A percentile compares a stretch with the other conserved stretches of the same genome.
Evolutionary conservation across 2,329 filamentous ascomycete genomes (phyloP).

Genomic region (Diaporthe capsici): DNA sequence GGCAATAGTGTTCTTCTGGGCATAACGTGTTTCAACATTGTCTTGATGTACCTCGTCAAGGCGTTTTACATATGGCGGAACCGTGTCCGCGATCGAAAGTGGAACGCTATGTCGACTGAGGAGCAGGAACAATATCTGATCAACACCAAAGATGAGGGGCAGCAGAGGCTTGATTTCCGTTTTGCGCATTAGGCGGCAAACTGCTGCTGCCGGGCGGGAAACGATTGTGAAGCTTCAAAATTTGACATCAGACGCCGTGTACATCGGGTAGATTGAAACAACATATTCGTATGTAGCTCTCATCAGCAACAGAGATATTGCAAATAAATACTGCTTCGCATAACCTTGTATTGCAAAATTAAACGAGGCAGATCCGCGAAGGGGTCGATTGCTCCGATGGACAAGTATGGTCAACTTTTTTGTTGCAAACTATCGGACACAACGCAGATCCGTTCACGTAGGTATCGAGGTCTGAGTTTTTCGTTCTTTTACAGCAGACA

Average conservation of each 20-base stretch:
- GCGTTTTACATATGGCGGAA: slow-evolving; percentile 64
- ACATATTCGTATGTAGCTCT: too few relatives aligned
- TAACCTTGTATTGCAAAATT: neutral
- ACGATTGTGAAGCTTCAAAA: neutral
- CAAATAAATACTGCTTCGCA: neutral
- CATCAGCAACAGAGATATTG: neutral
- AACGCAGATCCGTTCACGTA: neutral
- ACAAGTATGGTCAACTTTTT: neutral
- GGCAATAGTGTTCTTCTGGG: slow-evolving; percentile 65
- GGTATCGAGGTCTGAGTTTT: neutral
- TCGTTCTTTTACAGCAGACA: too few relatives aligned
- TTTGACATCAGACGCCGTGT: too few relatives aligned
- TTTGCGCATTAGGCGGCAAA: slow-evolving; percentile 57
- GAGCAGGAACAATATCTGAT: slow-evolving; percentile 63
- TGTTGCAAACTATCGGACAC: neutral
- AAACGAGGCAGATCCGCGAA: too few relatives aligned
- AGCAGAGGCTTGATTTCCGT: slow-evolving; percentile 68
- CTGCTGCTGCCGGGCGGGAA: neutral
- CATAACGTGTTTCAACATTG: slow-evolving; percentile 62
- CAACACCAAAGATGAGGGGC: slow-evolving; percentile 66
- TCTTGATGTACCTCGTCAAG: slow-evolving; percentile 61
- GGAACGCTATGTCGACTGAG: slow-evolving; percentile 59
- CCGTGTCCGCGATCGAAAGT: slow-evolving; percentile 57
- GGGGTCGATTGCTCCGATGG: neutral
- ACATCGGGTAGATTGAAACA: too few relatives aligned